phyloP scores from a whole-genome alignment of 2,329 filamentous ascomycete genomes.

The Mycogone perniciosa region DNA sequence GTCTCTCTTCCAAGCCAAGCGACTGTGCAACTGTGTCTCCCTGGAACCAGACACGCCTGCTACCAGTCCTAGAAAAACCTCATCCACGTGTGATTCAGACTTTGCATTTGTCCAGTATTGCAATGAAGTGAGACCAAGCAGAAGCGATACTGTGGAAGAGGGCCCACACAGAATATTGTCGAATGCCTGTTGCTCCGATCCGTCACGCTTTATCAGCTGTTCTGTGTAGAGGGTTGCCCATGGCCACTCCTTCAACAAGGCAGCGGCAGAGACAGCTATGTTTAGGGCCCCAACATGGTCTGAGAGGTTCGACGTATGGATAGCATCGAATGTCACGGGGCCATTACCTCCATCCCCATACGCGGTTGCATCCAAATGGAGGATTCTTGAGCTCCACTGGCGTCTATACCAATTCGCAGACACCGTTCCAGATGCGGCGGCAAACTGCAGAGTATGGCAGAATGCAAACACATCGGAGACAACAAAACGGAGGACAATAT shows the following conservation, averaged over 20 bases:
- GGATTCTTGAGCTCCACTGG: conserved; percentile 30
- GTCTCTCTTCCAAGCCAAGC: conserved; percentile 32
- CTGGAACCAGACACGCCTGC: neutral
- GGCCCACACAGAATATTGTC: conserved; percentile 41
- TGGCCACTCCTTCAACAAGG: conserved; percentile 38
- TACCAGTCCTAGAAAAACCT: conserved; percentile 27
- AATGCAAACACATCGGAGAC: conserved; percentile 45
- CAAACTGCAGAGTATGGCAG: conserved; percentile 44
- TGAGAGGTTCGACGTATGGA: conserved; percentile 46
- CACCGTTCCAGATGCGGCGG: conserved; percentile 21
- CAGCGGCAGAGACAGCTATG: conserved; percentile 35
- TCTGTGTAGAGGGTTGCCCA: conserved; percentile 47
- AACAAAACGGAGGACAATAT: conserved; percentile 39
- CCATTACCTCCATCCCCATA: conserved; percentile 32
- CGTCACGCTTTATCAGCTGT: conserved; percentile 29
- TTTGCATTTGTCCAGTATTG: conserved; percentile 47
- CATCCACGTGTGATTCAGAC: conserved; percentile 33
- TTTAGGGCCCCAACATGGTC: conserved; percentile 35
- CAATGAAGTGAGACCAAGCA: conserved; percentile 44
- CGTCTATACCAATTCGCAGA: conserved; percentile 38
- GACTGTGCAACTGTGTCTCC: conserved; percentile 22
- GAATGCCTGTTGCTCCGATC: conserved; percentile 24
- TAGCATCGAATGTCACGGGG: conserved; percentile 44
- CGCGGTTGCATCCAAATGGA: conserved; percentile 36
- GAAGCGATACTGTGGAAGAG: conserved; percentile 38